Base-by-base conservation (phyloP, 2,329 filamentous ascomycete genomes). In the Lachnellula willkommii region DNA sequence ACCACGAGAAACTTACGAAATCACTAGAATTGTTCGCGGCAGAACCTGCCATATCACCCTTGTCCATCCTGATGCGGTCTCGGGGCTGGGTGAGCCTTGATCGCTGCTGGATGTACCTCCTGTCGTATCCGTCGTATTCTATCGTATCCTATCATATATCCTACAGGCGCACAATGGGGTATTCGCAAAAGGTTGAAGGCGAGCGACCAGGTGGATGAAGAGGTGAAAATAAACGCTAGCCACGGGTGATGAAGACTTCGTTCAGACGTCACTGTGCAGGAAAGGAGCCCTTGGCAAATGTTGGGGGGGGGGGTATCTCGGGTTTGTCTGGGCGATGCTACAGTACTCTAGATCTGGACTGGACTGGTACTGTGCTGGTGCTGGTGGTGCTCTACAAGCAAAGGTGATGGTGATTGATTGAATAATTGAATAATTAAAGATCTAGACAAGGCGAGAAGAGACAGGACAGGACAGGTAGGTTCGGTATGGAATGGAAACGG, bases 11-110 rank as follows among this genome's bases (percentile, higher is more conserved):
- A 88, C 89, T 79, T 78, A 95, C 91, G 81, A 96, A 96, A 77
- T 96, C 91, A 80, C 91, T 95, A 60, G 91, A 95, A 77, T 90
- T 95, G 74, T 89, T 94, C 69, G 83, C 78, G 50, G 69, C 63
- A 46, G 64, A 58, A 46, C 62, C 65, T 17, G 60, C 63, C 61
- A 65, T 63, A 54, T 70, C 67, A 52, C 61, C 59, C 58, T 70
- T 70, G 20, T 71, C 68, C 69, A 70, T 70, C 14, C 37, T 60
- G n/a, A 49, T 39, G n/a, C 22, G 26, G 17, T 42, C 43, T 12
- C 12, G 8, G n/a, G 35, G 17, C 24, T 4, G n/a, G 14, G 2
- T 42, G 39, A 20, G 39, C 9, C 28, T 32, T 11, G 9, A 9
- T 32, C 9, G n/a, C 3, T 11, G n/a, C 4, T 26, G 42, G 22